Evolutionary conservation across 73 alveolate species (phyloP), one percentile per base, ranked within the genome.

Genomic region (Paramecium pentaurelia): DNA sequence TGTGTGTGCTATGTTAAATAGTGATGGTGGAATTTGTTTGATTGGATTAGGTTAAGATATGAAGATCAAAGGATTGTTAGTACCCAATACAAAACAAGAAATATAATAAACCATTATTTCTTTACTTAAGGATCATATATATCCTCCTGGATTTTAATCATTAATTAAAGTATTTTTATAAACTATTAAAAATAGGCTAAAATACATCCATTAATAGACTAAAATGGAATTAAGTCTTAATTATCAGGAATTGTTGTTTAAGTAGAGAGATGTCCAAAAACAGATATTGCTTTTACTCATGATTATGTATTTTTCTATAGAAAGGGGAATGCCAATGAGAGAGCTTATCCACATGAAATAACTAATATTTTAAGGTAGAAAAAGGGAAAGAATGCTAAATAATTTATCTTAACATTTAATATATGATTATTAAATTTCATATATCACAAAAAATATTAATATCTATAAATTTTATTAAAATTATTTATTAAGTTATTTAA

Each of bases 311-410:
- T 73, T 38, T 73, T 12, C 28, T 73, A 40, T 25, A 73, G 87
- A 34, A 73, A 73, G 18, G 60, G 60, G 5, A 73, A 73, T 40
- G 58, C 7, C 10, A 73, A 73, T 40, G 60, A 37, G 32, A 73
- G 60, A 40, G 87, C 87, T 0, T 73, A 73, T 73, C 87, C 87
- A 12, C 87, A 73, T 73, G 87, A 73, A 37, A 73, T 73, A 12
- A 22, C 34, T 0, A 73, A 73, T 73, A 73, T 73, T 73, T 16
- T 73, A 37, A 73, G 87, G n/a, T 73, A 73, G 12, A 32, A 44
- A 73, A 73, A 73, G 32, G 87, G 87, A 73, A 73, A 73, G 60
- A 14, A 10, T 10, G 87, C 60, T 2, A 73, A 40, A 37, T 40
- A 73, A 38, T 73, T 36, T 73, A n/a, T 73, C 12, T 64, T 64